These are phyloP conservation scores for Phylloporus arenicola DNA, from an alignment of 768 basidiomycete species.

Conservation along the genomic window DNA sequence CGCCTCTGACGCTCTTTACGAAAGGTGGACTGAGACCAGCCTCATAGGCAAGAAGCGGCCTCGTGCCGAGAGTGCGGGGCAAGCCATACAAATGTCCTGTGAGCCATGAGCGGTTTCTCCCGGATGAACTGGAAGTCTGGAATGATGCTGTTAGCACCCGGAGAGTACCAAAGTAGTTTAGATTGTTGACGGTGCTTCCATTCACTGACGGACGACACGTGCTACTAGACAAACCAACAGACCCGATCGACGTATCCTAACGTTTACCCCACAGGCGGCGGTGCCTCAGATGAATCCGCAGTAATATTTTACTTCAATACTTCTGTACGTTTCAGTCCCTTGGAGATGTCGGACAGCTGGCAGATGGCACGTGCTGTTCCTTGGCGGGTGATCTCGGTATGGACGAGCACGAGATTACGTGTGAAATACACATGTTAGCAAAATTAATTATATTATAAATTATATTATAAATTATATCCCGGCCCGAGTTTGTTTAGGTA, in stretches of 20 bases:
- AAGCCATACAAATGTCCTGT: slow-evolving; percentile 49
- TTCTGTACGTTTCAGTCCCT: not conserved
- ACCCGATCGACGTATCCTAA: too few relatives aligned
- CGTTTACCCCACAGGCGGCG: slow-evolving; percentile 19
- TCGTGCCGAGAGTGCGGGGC: slow-evolving; percentile 28
- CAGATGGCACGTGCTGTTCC: not conserved
- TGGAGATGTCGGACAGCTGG: not conserved
- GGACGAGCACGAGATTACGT: not conserved
- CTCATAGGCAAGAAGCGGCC: slow-evolving; percentile 8
- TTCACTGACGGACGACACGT: slow-evolving; percentile 1
- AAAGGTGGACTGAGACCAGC: not conserved
- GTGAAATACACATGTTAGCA: not conserved
- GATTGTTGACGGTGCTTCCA: not conserved
- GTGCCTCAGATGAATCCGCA: slow-evolving; percentile 16
- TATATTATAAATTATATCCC: slow-evolving; percentile 1
- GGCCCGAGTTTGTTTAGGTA: slow-evolving; percentile 17
- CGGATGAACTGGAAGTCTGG: not conserved
- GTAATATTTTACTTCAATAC: too few relatives aligned
- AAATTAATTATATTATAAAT: not conserved
- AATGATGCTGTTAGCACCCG: slow-evolving; percentile 23
- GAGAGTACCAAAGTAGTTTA: slow-evolving; percentile 50
- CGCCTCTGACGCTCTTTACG: slow-evolving; percentile 6
- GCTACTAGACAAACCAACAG: not conserved
- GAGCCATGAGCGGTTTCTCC: slow-evolving; percentile 16
- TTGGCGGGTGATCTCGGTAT: not conserved